Percentiles rank a stretch among this genome's conserved stretches.
Conservation (phyloP, 2,329 filamentous ascomycete genomes). For the Pestalotiopsis sp. region DNA sequence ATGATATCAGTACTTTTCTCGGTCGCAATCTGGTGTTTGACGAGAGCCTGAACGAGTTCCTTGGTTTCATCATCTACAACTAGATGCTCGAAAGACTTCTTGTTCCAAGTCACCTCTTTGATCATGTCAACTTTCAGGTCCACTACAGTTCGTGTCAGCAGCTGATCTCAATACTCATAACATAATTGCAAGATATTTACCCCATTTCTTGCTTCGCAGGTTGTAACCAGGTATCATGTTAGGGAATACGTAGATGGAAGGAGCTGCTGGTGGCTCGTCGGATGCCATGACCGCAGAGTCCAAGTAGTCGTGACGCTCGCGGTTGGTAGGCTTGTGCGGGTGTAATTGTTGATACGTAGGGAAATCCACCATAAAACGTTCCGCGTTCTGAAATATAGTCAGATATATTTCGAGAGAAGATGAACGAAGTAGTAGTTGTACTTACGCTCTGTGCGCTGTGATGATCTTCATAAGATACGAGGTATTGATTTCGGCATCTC, state of each 20-base stretch:
- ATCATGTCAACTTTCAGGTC: slow-evolving; percentile 2
- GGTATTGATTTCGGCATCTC: not conserved
- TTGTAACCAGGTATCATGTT: not conserved
- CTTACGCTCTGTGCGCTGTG: not conserved
- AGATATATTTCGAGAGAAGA: not conserved
- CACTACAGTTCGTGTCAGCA: not conserved
- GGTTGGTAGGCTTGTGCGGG: not conserved
- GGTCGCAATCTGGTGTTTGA: slow-evolving; percentile 18
- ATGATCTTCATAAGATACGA: not conserved
- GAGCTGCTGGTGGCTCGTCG: not conserved
- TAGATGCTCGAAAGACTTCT: slow-evolving; percentile 22
- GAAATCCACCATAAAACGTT: slow-evolving; percentile 20
- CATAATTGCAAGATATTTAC: not conserved
- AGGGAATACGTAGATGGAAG: not conserved
- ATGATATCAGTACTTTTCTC: slow-evolving; percentile 18
- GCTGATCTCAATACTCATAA: not conserved
- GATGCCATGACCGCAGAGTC: slow-evolving; percentile 9
- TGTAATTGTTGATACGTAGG: slow-evolving; percentile 17
- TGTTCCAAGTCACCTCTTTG: slow-evolving; percentile 24
- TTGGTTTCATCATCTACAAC: slow-evolving; percentile 22
- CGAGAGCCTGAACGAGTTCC: slow-evolving; percentile 23
- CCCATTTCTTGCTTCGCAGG: not conserved
- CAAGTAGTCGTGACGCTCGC: slow-evolving; percentile 18
- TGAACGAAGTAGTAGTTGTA: not conserved
- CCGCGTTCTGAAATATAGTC: not conserved